These are phyloP conservation scores for Calonectria fujianensis DNA, from an alignment of 2,329 filamentous ascomycete genomes.

Conservation along the genomic window DNA sequence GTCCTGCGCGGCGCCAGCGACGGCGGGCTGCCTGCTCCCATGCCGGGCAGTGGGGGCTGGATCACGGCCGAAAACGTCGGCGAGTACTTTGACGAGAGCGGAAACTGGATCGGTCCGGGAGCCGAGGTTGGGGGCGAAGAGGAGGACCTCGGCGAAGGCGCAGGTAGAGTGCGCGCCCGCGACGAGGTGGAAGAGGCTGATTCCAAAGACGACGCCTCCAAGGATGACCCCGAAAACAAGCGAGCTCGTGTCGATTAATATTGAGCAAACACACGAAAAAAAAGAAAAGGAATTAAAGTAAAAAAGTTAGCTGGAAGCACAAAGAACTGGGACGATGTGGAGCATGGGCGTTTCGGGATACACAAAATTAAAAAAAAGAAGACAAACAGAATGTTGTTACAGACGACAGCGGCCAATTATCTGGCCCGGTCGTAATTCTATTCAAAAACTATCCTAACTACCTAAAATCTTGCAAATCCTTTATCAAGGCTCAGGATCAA, in stretches of 20 bases:
- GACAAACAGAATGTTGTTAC: neutral
- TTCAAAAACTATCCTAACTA: constrained; percentile 26
- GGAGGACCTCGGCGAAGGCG: constrained; percentile 77
- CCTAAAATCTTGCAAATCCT: constrained; percentile 21
- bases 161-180: constrained; percentile 73
- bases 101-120: constrained; percentile 80
- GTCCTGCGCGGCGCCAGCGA: constrained; percentile 69
- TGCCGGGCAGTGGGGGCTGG: constrained; percentile 86
- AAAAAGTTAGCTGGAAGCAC: neutral
- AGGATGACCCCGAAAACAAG: constrained; percentile 67
- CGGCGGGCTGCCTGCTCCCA: constrained; percentile 77
- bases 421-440: neutral
- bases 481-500: constrained; percentile 3
- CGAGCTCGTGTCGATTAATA: constrained; percentile 66
- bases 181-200: constrained; percentile 72
- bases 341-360: constrained; percentile 52
- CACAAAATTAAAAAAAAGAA: neutral
- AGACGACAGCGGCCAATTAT: neutral
- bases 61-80: constrained; percentile 94
- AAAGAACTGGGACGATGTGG: constrained; percentile 21
- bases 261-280: neutral
- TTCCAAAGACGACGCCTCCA: constrained; percentile 63
- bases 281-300: neutral
- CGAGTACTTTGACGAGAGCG: constrained; percentile 87
- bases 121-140: constrained; percentile 63